Percentiles rank a stretch among this genome's conserved stretches.
Conservation (phyloP, 2,329 filamentous ascomycete genomes). For the Fusarium illudens region DNA sequence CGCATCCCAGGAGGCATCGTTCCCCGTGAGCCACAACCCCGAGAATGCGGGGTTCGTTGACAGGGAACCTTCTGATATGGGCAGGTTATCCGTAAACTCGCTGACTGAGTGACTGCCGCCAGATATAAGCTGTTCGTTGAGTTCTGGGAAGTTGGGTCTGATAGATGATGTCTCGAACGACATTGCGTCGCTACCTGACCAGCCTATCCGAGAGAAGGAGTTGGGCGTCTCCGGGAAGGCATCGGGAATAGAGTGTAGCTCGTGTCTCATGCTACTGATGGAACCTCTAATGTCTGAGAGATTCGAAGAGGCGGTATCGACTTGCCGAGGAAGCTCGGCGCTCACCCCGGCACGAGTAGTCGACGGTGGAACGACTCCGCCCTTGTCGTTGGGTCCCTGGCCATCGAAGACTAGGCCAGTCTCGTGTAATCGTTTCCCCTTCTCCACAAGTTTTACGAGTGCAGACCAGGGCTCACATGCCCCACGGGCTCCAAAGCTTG, state of each 20-base stretch:
- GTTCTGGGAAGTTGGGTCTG: not conserved
- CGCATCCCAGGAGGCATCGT: not conserved
- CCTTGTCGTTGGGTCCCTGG: not conserved
- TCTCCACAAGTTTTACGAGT: not conserved
- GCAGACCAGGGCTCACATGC: not conserved
- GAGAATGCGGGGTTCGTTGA: not conserved
- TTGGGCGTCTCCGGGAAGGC: not conserved
- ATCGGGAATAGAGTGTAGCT: not conserved
- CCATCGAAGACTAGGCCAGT: not conserved
- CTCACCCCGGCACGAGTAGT: not conserved
- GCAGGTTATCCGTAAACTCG: not conserved
- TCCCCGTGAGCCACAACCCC: not conserved
- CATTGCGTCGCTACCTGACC: not conserved
- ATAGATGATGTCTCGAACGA: not conserved
- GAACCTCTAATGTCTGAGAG: not conserved
- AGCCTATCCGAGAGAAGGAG: not conserved
- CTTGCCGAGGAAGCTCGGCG: not conserved
- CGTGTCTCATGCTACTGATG: slow-evolving; percentile 3
- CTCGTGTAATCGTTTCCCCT: not conserved
- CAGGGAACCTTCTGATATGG: not conserved
- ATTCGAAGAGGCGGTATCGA: not conserved
- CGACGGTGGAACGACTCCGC: not conserved
- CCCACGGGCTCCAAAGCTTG: not conserved
- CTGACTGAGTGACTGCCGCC: not conserved
- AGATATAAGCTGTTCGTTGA: not conserved